Evolutionary conservation across 1,139 yeast genomes (phyloP), one percentile per base, ranked within the genome.

Genomic region (Yamadazyma oceani): DNA sequence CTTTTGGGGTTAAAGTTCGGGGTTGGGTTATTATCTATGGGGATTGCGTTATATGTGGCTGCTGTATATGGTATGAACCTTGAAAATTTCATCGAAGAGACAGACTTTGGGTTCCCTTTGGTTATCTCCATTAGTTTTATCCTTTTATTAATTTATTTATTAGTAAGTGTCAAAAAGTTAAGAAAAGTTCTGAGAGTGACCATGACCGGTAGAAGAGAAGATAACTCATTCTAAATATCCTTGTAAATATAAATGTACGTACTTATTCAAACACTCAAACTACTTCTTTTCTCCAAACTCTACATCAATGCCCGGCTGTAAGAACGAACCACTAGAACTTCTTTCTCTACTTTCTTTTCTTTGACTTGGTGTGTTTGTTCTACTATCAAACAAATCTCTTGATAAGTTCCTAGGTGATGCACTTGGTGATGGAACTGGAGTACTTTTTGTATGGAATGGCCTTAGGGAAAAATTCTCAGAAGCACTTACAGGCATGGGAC

Each of bases 71-170:
- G 77, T 16, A 70, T 92, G 98, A 92, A 92, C 58, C 67, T 92
- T 55, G 87, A 86, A 53, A 92, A 90, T 56, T 88, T 81, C 54
- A 80, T 90, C 7, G 98, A 92, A 57, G 95, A 89, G 26, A 73
- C 86, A 2, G 62, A 68, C 17, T 62, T 67, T 66, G 77, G 76
- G 3, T 67, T 71, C 44, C 71, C 67, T 39, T 36, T 54, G 3
- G 61, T 69, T 2, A 59, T 66, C 3, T 48, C 48, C 1, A 32
- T 57, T 3, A 62, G 73, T 21, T 44, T 60, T 9, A 36, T 66
- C 1, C 38, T 61, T 3, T 53, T 69, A 33, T 31, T 56, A 2
- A 32, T 53, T 0, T 53, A 68, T 26, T 52, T 69, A 11, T 34
- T 48, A 17, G 48, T 60, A 28, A 60, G 69, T 38, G 54, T 61